Percentiles rank a stretch among this genome's conserved stretches.
These are phyloP conservation scores for Ogataea methanolica DNA, from an alignment of 805 yeast genomes.

Conservation along the genomic window DNA sequence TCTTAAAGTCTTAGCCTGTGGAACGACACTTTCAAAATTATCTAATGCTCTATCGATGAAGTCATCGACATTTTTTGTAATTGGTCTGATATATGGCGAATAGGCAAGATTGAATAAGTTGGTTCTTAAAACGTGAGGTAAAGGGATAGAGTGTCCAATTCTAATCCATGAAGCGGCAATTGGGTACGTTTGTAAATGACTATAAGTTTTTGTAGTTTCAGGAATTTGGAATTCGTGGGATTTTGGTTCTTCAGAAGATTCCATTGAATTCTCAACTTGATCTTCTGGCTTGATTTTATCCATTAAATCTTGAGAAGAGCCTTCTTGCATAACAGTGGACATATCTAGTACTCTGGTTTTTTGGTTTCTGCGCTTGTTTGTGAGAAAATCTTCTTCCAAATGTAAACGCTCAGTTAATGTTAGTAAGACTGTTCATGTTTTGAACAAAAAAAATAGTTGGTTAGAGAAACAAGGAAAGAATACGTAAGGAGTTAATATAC, in stretches of 20 bases:
- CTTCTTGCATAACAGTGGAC: neutral
- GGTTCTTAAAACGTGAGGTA: conserved; percentile 23
- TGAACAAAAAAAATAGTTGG: no score
- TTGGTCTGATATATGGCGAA: conserved; percentile 17
- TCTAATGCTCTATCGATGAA: conserved; percentile 51
- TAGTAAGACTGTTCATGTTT: no score
- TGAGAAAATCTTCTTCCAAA: no score
- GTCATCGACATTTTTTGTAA: conserved; percentile 37
- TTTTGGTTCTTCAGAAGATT: neutral
- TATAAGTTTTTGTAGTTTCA: conserved; percentile 28
- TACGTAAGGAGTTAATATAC: no score
- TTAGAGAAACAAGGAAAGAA: no score
- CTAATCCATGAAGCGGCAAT: conserved; percentile 34
- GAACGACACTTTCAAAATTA: conserved; percentile 53
- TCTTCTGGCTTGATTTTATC: neutral
- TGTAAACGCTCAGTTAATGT: no score
- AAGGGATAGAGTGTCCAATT: conserved; percentile 22
- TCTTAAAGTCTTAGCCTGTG: conserved; percentile 53
- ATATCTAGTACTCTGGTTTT: no score
- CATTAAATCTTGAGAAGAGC: conserved; percentile 3
- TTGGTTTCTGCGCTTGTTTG: no score
- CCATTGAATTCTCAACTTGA: neutral
- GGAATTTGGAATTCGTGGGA: conserved; percentile 8
- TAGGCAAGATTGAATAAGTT: conserved; percentile 21
- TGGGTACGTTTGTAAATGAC: conserved; percentile 46